These are phyloP conservation scores for Saturnispora mendoncae DNA, from an alignment of 805 yeast species.

Conservation along the genomic window DNA sequence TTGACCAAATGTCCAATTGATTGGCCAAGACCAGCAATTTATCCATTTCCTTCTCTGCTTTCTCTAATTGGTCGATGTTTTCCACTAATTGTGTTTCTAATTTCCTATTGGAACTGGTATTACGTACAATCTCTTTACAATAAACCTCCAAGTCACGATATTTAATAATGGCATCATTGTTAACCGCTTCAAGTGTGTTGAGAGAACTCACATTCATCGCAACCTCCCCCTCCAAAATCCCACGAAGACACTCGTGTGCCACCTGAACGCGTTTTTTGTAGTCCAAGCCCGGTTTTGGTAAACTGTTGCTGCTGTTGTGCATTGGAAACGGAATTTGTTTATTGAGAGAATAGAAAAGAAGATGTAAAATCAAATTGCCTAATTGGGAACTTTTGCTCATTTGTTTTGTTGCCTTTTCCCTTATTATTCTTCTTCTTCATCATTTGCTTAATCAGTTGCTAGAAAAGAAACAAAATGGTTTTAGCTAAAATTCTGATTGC, in stretches of 20 bases:
- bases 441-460: no score
- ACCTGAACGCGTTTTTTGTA: conserved; percentile 21
- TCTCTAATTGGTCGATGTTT: background rate
- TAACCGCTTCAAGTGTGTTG: conserved; percentile 43
- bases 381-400: no score
- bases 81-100: conserved; percentile 7
- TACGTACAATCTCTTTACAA: conserved; percentile 11
- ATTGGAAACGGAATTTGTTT: no score
- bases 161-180: conserved; percentile 49
- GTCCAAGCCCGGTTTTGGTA: conserved; percentile 21
- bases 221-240: conserved; percentile 28
- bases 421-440: no score
- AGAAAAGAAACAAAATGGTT: no score
- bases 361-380: no score
- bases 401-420: no score
- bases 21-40: background rate
- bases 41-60: conserved; percentile 3
- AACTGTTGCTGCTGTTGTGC: no score
- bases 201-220: conserved; percentile 33
- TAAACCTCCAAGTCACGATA: conserved; percentile 40
- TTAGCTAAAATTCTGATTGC: no score
- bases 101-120: conserved; percentile 12
- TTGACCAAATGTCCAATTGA: conserved; percentile 39
- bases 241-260: conserved; percentile 26
- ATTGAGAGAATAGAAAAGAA: no score